These are phyloP conservation scores for Diaporthe aspalathi DNA, from an alignment of 2,329 filamentous ascomycete species.

Conservation along the genomic window DNA sequence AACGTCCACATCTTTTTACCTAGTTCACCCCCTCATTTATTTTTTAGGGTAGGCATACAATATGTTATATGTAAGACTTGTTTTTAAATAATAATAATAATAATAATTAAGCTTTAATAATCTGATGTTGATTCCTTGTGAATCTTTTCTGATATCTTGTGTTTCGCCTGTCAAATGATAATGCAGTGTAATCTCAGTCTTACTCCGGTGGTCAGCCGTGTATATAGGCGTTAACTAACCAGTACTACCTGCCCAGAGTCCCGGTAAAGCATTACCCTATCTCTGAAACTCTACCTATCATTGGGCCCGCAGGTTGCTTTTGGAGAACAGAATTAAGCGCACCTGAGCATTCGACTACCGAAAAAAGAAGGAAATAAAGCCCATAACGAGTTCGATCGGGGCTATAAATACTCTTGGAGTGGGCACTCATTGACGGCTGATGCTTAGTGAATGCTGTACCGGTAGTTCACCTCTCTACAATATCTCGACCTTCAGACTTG, in stretches of 20 bases:
- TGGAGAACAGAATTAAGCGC: too few species aligned
- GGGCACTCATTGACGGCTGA: too few species aligned
- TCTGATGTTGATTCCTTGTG: not conserved
- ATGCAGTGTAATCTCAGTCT: not conserved
- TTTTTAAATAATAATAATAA: too few species aligned
- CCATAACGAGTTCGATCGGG: too few species aligned
- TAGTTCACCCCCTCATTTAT: not conserved
- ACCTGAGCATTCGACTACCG: too few species aligned
- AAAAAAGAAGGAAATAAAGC: too few species aligned
- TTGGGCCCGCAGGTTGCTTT: not conserved
- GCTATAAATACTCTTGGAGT: too few species aligned
- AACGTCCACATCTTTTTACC: not conserved
- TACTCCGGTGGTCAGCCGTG: not conserved
- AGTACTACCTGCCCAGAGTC: not conserved
- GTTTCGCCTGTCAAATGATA: not conserved
- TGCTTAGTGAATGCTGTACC: too few species aligned
- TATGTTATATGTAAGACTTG: not conserved
- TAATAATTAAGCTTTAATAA: too few species aligned
- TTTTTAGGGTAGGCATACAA: too few species aligned
- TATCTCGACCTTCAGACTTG: not conserved
- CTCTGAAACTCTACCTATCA: conserved; percentile 2
- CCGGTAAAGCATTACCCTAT: conserved; percentile 10
- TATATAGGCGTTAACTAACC: too few species aligned
- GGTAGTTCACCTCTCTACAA: not conserved
- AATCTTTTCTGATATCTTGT: not conserved